Evolutionary conservation across 371 early-diverging fungal genomes (phyloP).

Genomic region (Rhizomucor miehei): DNA sequence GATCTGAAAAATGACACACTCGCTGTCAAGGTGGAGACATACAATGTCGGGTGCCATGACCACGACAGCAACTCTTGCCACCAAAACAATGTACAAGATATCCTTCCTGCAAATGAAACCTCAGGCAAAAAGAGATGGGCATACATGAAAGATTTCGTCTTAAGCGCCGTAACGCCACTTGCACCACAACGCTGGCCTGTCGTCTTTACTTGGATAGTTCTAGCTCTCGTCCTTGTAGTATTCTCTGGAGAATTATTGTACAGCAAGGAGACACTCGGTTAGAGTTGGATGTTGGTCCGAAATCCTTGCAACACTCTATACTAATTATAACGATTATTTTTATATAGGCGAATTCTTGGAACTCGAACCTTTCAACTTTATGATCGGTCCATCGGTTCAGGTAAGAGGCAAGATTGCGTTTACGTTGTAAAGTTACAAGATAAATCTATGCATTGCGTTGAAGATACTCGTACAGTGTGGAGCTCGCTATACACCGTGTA

Average conservation of each 20-base stretch:
- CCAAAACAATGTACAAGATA: too few relatives aligned
- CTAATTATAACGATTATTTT: neutral
- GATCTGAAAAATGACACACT: too few relatives aligned
- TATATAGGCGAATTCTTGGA: conserved; percentile 20
- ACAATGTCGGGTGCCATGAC: too few relatives aligned
- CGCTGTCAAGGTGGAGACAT: too few relatives aligned
- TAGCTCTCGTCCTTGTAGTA: conserved; percentile 11
- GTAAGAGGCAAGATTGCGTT: conserved; percentile 1
- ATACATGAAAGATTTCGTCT: too few relatives aligned
- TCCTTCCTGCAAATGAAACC: too few relatives aligned
- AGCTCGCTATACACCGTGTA: conserved; percentile 52
- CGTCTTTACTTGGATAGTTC: conserved; percentile 13
- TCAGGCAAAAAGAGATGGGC: too few relatives aligned
- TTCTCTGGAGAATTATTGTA: conserved; percentile 21
- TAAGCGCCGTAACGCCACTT: too few relatives aligned
- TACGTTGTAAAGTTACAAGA: neutral
- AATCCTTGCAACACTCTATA: neutral
- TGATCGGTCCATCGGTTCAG: conserved; percentile 26
- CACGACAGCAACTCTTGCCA: too few relatives aligned
- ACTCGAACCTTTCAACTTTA: conserved; percentile 20
- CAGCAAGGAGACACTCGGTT: conserved; percentile 16
- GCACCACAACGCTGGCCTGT: conserved; percentile 10
- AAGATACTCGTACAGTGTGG: conserved; percentile 43
- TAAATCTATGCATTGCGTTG: neutral
- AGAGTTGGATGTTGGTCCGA: too few relatives aligned